Conservation (phyloP, 805 yeast genomes). For the Nakazawaea anatomiae region DNA sequence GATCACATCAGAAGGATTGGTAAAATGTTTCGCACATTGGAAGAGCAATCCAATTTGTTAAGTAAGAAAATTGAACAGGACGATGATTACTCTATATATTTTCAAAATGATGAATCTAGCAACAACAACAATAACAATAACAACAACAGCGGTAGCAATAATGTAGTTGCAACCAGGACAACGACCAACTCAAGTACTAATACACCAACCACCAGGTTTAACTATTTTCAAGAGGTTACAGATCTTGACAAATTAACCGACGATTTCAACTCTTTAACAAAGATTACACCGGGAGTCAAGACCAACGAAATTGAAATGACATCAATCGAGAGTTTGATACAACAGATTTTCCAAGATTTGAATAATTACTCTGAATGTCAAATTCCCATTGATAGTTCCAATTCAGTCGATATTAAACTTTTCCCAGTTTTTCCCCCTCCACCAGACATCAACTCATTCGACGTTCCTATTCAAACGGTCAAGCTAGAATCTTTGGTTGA, state of each 20-base stretch:
- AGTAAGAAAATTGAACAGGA: conserved; percentile 44
- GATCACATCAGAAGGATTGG: conserved; percentile 80
- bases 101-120: conserved; percentile 20
- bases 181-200: conserved; percentile 7
- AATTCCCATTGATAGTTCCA: conserved; percentile 86
- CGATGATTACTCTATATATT: conserved; percentile 37
- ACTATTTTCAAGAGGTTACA: conserved; percentile 25
- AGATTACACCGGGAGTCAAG: conserved; percentile 17
- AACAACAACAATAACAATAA: not conserved
- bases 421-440: conserved; percentile 86
- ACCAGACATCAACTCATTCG: conserved; percentile 66
- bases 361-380: conserved; percentile 95
- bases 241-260: conserved; percentile 18
- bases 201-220: conserved; percentile 11
- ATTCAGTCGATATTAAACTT: conserved; percentile 87
- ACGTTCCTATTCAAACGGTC: conserved; percentile 91
- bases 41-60: conserved; percentile 77
- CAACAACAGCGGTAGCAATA: conserved; percentile 10
- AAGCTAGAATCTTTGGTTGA: conserved; percentile 68
- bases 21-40: conserved; percentile 81
- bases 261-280: not conserved
- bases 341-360: conserved; percentile 89
- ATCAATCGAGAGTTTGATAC: conserved; percentile 69
- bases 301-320: conserved; percentile 22
- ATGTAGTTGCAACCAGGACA: not conserved